Percentiles rank a stretch among this genome's conserved stretches.
These are phyloP conservation scores for Phlyctochytrium planicorne DNA, from an alignment of 192 early-diverging fungal species.

Conservation along the genomic window DNA sequence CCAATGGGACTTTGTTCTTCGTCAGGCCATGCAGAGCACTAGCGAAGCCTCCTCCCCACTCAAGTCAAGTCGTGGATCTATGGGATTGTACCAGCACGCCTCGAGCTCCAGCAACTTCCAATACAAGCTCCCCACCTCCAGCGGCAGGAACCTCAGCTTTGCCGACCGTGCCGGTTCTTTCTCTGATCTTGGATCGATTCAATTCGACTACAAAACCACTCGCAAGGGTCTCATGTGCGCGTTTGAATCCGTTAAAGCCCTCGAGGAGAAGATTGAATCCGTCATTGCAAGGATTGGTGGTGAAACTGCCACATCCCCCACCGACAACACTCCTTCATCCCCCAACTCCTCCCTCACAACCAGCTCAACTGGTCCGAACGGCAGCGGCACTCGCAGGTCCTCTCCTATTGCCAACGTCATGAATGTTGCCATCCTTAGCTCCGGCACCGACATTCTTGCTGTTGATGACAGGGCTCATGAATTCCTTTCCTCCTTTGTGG, in stretches of 20 bases:
- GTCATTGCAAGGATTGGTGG: conserved; percentile 61
- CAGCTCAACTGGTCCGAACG: no score
- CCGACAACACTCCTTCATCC: neutral
- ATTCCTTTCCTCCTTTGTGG: conserved; percentile 65
- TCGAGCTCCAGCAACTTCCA: neutral
- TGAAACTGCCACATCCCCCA: conserved; percentile 3
- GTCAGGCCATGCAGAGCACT: conserved; percentile 34
- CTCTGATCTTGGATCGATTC: conserved; percentile 72
- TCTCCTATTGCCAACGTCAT: conserved; percentile 82
- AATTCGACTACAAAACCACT: conserved; percentile 51
- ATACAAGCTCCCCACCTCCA: no score
- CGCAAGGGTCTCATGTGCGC: conserved; percentile 88
- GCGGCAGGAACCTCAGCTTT: conserved; percentile 6
- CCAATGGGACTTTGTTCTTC: conserved; percentile 53
- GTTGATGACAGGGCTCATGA: conserved; percentile 67
- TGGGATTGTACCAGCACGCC: neutral
- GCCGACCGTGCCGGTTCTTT: conserved; percentile 72
- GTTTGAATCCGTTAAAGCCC: conserved; percentile 64
- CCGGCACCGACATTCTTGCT: conserved; percentile 60
- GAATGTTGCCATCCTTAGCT: conserved; percentile 69
- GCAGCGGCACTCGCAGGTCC: no score
- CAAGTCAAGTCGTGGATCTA: neutral
- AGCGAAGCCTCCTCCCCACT: conserved; percentile 20
- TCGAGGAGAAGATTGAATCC: conserved; percentile 61
- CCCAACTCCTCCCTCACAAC: conserved; percentile 35